phyloP scores from a whole-genome alignment of 371 early-diverging fungal species.

The Batkoa obscura region DNA sequence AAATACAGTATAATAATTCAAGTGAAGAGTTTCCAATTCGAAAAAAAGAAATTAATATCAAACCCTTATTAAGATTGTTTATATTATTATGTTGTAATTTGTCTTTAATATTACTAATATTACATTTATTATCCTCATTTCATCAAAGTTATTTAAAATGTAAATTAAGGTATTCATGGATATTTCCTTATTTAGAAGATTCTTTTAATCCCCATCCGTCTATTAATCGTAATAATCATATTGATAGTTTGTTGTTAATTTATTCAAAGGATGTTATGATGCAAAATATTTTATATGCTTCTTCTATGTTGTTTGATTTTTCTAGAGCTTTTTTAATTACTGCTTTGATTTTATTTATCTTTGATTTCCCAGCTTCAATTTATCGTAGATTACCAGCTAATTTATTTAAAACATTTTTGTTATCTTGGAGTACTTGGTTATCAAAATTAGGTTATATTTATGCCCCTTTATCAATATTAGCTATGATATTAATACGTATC shows the following conservation, averaged over 20 bases:
- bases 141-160: neutral
- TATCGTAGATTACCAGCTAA: neutral
- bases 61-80: neutral
- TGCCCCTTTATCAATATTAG: neutral
- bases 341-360: neutral
- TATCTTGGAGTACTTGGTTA: neutral
- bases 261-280: neutral
- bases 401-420: neutral
- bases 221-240: neutral
- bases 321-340: neutral
- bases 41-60: neutral
- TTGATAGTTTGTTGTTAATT: neutral
- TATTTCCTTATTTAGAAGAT: conserved; percentile 1
- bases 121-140: neutral
- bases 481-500: neutral
- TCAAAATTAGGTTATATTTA: conserved; percentile 1
- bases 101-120: neutral
- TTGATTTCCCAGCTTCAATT: neutral
- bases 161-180: neutral
- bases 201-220: neutral
- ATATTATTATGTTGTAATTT: neutral
- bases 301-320: neutral
- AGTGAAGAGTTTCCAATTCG: neutral
- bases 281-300: neutral
- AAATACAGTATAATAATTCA: neutral